A percentile compares a stretch with the other conserved stretches of the same genome.
Evolutionary conservation across 257 asterid genomes (phyloP).

Genomic region (Primulina huaijiensis): DNA sequence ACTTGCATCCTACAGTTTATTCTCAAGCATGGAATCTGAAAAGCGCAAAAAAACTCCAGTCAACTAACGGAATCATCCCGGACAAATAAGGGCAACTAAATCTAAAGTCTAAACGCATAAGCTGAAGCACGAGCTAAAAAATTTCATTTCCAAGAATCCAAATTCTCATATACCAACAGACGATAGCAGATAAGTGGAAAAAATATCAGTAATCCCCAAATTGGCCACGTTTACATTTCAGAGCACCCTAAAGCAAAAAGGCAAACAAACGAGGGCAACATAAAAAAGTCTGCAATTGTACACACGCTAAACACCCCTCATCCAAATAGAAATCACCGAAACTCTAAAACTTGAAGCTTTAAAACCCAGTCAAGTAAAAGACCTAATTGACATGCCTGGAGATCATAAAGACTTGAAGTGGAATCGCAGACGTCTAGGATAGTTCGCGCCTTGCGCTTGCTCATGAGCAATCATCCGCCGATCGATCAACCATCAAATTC

Average conservation of each 20-base stretch:
- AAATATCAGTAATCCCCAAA: background rate
- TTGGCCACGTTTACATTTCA: background rate
- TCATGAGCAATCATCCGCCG: conserved; percentile 46
- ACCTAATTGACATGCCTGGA: conserved; percentile 61
- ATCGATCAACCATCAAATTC: conserved; percentile 45
- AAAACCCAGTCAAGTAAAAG: conserved; percentile 17
- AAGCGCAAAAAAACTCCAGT: conserved; percentile 28
- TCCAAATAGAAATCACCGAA: conserved; percentile 10
- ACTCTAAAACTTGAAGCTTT: background rate
- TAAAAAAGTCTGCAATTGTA: background rate
- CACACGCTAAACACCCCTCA: background rate
- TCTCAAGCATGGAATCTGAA: conserved; percentile 46
- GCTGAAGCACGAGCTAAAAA: conserved; percentile 4
- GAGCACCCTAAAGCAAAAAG: background rate
- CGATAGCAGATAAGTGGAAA: background rate
- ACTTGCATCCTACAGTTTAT: conserved; percentile 58
- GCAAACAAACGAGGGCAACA: background rate
- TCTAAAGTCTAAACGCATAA: background rate
- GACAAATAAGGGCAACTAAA: background rate
- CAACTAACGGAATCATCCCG: conserved; percentile 13
- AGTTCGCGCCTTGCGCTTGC: conserved; percentile 46
- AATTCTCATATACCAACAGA: background rate
- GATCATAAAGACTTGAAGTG: conserved; percentile 43
- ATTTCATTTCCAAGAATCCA: conserved; percentile 7
- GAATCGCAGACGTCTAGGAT: conserved; percentile 52